Evolutionary conservation across 2,329 filamentous ascomycete genomes (phyloP).

Genomic region (Ophiostoma himal-ulmi): DNA sequence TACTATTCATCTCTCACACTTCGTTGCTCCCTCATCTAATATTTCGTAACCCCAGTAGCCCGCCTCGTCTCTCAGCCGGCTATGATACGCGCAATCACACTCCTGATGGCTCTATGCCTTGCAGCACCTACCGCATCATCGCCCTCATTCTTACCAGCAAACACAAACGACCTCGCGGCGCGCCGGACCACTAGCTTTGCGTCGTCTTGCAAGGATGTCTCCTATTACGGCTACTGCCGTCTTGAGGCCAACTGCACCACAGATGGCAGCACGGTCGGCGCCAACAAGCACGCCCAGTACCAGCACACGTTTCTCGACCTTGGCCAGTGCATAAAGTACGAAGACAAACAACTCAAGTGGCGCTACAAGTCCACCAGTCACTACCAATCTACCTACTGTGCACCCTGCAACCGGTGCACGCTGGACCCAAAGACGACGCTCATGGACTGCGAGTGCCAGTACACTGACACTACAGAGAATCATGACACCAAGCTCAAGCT

Average conservation of each 20-base stretch:
- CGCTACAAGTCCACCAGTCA: slow-evolving; percentile 16
- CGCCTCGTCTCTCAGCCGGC: neutral
- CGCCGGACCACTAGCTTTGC: slow-evolving; percentile 16
- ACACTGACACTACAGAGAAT: neutral
- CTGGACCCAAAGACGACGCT: slow-evolving; percentile 15
- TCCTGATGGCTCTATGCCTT: neutral
- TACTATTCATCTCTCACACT: too few species aligned
- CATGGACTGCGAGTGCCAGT: slow-evolving; percentile 7
- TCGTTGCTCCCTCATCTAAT: too few species aligned
- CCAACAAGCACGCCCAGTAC: neutral
- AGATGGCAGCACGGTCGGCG: slow-evolving; percentile 14
- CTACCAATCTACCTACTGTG: slow-evolving; percentile 21
- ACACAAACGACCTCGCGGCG: neutral
- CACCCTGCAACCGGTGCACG: slow-evolving; percentile 24
- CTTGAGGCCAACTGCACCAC: slow-evolving; percentile 23
- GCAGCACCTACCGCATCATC: neutral
- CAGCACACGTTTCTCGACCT: slow-evolving; percentile 24
- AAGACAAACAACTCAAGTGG: slow-evolving; percentile 17
- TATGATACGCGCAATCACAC: neutral
- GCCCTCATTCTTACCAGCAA: neutral
- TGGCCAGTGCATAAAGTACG: slow-evolving; percentile 24
- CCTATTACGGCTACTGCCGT: slow-evolving; percentile 25
- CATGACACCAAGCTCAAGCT: neutral
- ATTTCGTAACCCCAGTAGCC: neutral
- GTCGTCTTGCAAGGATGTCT: slow-evolving; percentile 18